Evolutionary conservation across 352 stramenopile genomes (phyloP), one percentile per base, ranked within the genome.

Genomic region (Phytophthora pini): DNA sequence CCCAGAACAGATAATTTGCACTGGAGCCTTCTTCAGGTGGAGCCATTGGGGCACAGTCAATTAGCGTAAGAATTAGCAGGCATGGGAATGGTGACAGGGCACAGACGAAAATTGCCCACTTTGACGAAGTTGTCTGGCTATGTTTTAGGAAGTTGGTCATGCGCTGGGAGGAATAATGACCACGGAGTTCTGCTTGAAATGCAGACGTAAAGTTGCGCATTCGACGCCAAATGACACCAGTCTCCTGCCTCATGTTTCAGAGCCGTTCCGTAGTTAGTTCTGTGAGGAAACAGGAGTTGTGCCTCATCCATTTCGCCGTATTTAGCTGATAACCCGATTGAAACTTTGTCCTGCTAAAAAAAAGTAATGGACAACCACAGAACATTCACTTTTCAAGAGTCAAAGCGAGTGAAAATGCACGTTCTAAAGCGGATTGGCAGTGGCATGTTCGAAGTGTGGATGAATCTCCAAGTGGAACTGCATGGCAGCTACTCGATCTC

Each of bases 401-500:
- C 26, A 15, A 52, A 15, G 27, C 36, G 4, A 7, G 13, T 40
- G 27, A 41, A 22, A 13, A 65, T 65, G 56, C 39, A n/a, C 17
- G 22, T 36, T 34, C 6, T 65, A 41, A 32, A 17, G 24, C 17
- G 40, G n/a, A 7, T 43, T 12, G 65, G 62, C 20, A 26, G 26
- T 7, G 9, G 27, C 12, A 27, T 68, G 24, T 62, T 66, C 22
- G 50, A 63, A 10, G 29, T 56, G 27, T 82, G 71, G 74, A 55
- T 76, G 38, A 34, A 67, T 44, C 34, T 74, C 2, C 74, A 82
- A 61, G 64, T 80, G 4, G 68, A 82, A 38, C 57, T 82, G 13
- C 63, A 82, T n/a, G 74, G 74, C 20, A 64, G 59, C 48, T 82
- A 80, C 45, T 80, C 74, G 11, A 38, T 76, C 12, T 45, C 39